Percentiles rank a stretch among this genome's conserved stretches.
phyloP scores from a whole-genome alignment of 202 grass and related monocot genomes.

The Cymbopogon flexuosus region DNA sequence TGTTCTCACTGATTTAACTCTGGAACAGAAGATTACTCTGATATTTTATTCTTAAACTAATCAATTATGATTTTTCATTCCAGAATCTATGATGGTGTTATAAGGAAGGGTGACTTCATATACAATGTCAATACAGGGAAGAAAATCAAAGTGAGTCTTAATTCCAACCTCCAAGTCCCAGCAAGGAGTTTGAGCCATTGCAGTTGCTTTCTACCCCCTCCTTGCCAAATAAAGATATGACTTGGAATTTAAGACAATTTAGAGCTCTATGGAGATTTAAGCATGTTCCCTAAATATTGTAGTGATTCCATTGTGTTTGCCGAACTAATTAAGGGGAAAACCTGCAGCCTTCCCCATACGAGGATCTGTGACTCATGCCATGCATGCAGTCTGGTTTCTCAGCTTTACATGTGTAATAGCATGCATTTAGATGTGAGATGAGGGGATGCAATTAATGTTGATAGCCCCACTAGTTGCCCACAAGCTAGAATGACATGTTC shows the following conservation, averaged over 20 bases:
- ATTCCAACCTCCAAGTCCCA: slow-evolving; percentile 25
- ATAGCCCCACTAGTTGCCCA: background rate
- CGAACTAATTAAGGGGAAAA: background rate
- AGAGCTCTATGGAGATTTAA: background rate
- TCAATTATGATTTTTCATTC: slow-evolving; percentile 24
- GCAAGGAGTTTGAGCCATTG: background rate
- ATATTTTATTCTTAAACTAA: slow-evolving; percentile 24
- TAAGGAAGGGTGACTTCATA: slow-evolving; percentile 89
- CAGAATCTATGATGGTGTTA: slow-evolving; percentile 95
- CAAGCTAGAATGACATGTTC: background rate
- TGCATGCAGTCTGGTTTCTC: background rate
- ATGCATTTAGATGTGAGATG: background rate
- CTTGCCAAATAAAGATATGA: background rate
- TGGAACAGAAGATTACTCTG: background rate
- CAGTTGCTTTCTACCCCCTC: background rate
- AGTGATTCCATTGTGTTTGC: background rate
- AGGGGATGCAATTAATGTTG: background rate
- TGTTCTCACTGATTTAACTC: slow-evolving; percentile 14
- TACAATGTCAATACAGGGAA: slow-evolving; percentile 96
- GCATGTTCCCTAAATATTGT: background rate
- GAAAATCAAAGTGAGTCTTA: slow-evolving; percentile 79
- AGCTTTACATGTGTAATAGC: background rate
- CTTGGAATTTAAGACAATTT: background rate
- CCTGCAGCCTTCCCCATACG: background rate
- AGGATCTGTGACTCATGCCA: background rate